Evolutionary conservation across 768 basidiomycete genomes (phyloP), one percentile per base, ranked within the genome.

Genomic region (Termitomyces sp.): DNA sequence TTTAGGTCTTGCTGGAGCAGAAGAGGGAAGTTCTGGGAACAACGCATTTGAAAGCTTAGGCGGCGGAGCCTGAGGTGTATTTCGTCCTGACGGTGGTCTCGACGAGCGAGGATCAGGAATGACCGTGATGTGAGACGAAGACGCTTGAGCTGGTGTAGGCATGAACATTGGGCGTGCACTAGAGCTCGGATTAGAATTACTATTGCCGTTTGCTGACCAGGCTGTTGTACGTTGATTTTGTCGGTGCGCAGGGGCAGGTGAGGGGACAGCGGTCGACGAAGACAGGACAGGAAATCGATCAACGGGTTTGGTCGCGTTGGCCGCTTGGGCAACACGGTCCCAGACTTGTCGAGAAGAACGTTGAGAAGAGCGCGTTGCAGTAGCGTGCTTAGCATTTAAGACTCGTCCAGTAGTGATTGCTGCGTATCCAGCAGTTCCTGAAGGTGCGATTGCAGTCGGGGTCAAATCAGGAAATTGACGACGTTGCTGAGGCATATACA

Each of bases 291-390:
- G 77, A 65, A 77, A 78, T 22, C 71, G 71, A 41, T 72, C 71
- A 11, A 66, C 61, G 55, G 72, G 67, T 61, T 63, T 56, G 18
- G 63, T 57, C 16, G 66, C 63, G 24, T 75, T 71, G 9, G 93
- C 95, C 0, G 92, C 94, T 60, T 82, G 83, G 7, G 92, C 94
- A 27, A 96, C 93, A 16, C 94, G 86, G 62, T 94, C 92, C 86
- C 83, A 93, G 0, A 96, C 81, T 60, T 87, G 82, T 53, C 87
- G 78, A 2, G 88, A 85, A 2, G 84, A 77, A 60, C 79, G 77
- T 31, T 78, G 75, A 12, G 83, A 79, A 2, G 84, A 80, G 9
- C 83, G 79, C 0, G 83, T 74, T 1, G 82, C 77, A 0, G 90
- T 89, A 1, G 83, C 81, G 58, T 91, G 82, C 69, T 95, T 94